phyloP scores from a whole-genome alignment of 306 rosid species.

The Vigna reflexopilosa region DNA sequence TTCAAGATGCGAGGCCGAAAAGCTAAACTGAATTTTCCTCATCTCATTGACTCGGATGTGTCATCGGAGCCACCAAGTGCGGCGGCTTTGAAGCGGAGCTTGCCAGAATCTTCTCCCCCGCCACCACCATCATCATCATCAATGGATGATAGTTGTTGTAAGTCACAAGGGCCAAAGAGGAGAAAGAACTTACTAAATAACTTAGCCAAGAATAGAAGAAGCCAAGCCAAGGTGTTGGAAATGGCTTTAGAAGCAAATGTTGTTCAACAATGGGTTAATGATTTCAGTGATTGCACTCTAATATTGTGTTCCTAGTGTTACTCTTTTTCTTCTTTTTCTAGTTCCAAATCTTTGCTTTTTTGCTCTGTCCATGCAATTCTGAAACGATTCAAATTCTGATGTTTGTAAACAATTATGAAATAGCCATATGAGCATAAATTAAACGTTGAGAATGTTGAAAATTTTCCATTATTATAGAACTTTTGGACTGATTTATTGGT shows the following conservation, averaged over 20 bases:
- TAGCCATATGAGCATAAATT: too few relatives aligned
- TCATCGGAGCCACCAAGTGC: not conserved
- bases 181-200: constrained; percentile 36
- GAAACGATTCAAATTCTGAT: constrained; percentile 14
- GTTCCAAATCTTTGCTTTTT: too few relatives aligned
- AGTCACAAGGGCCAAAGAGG: constrained; percentile 27
- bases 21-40: constrained; percentile 77
- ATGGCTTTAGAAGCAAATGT: not conserved
- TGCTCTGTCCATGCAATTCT: not conserved
- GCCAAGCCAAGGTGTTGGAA: constrained; percentile 16
- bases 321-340: not conserved
- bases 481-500: not conserved
- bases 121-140: not conserved
- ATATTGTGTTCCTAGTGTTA: not conserved
- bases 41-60: constrained; percentile 23
- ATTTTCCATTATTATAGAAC: not conserved
- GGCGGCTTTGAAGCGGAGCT: not conserved
- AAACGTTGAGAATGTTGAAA: constrained; percentile 1
- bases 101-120: not conserved
- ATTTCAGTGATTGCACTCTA: not conserved
- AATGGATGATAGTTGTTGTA: not conserved
- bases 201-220: constrained; percentile 29
- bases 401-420: constrained; percentile 5
- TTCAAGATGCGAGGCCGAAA: constrained; percentile 65
- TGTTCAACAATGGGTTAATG: constrained; percentile 28